Evolutionary conservation across 352 stramenopile species (phyloP).

Genomic region (Globisporangium splendens): DNA sequence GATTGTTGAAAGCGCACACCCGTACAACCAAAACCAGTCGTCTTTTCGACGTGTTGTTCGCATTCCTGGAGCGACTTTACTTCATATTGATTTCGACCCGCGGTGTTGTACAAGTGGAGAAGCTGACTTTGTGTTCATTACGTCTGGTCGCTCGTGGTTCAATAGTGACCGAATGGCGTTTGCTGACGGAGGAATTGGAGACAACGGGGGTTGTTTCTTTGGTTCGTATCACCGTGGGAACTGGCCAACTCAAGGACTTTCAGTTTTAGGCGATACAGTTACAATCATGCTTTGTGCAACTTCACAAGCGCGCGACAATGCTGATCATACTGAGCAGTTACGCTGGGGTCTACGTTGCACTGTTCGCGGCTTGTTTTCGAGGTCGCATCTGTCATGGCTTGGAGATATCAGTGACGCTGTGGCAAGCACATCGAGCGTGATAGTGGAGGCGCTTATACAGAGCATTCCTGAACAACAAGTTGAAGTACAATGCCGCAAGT

Average conservation of each 20-base stretch:
- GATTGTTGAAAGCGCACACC: conserved; percentile 61
- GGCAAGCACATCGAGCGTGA: conserved; percentile 29
- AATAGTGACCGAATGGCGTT: conserved; percentile 56
- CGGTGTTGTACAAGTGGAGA: conserved; percentile 53
- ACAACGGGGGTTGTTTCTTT: conserved; percentile 68
- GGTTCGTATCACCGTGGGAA: conserved; percentile 45
- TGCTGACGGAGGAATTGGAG: conserved; percentile 51
- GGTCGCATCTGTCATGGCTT: conserved; percentile 20
- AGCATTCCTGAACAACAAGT: conserved; percentile 22
- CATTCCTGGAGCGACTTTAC: conserved; percentile 42
- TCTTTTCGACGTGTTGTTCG: conserved; percentile 55
- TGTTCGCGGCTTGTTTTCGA: conserved; percentile 37
- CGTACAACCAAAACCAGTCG: conserved; percentile 57
- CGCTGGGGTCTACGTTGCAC: conserved; percentile 63
- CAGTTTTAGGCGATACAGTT: conserved; percentile 55
- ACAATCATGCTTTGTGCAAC: conserved; percentile 67
- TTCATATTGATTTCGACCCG: conserved; percentile 72
- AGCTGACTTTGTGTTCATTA: conserved; percentile 67
- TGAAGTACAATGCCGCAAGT: conserved; percentile 29
- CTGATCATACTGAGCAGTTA: conserved; percentile 28
- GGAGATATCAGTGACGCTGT: conserved; percentile 25
- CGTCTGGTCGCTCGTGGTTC: conserved; percentile 51
- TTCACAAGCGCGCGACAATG: conserved; percentile 42
- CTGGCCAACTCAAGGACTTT: conserved; percentile 51
- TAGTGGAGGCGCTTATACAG: conserved; percentile 39